Conservation (phyloP, 208 protist genomes). For the Borovskyia barvae region DNA sequence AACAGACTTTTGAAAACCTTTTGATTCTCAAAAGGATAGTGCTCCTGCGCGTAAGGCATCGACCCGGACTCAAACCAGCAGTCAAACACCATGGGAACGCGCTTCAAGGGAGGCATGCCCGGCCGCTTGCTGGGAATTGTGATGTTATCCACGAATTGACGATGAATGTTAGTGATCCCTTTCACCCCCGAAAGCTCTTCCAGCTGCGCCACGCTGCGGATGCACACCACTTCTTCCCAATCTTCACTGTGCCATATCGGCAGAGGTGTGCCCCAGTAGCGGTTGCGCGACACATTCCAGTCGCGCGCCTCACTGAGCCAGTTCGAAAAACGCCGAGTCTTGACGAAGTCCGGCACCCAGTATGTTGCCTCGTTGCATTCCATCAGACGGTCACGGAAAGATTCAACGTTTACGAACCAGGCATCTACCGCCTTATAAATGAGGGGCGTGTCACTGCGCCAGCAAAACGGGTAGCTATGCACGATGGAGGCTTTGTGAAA, state of each 20-base stretch:
- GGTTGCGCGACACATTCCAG: slow-evolving; percentile 99
- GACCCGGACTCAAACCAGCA: slow-evolving; percentile 99
- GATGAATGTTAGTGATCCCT: slow-evolving; percentile 96
- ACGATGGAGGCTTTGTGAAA: slow-evolving; percentile 87
- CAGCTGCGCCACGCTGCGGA: slow-evolving; percentile 97
- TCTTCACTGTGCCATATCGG: slow-evolving; percentile 98
- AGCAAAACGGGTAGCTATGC: slow-evolving; percentile 99
- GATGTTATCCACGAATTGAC: slow-evolving; percentile 97
- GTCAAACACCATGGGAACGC: slow-evolving; percentile 99
- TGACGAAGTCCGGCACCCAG: slow-evolving; percentile 98
- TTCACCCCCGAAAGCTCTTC: slow-evolving; percentile 91
- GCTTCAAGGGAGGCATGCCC: slow-evolving; percentile 81
- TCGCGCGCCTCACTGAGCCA: slow-evolving; percentile 98
- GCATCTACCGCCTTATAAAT: slow-evolving; percentile 98
- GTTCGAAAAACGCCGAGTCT: slow-evolving; percentile 98
- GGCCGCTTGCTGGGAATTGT: slow-evolving; percentile 96
- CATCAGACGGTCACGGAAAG: slow-evolving; percentile 95
- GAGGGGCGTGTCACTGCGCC: slow-evolving; percentile 98
- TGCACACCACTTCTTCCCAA: slow-evolving; percentile 95
- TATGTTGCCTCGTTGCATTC: slow-evolving; percentile 94
- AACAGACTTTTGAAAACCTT: slow-evolving; percentile 93
- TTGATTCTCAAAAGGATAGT: slow-evolving; percentile 99
- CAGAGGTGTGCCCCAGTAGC: slow-evolving; percentile 99
- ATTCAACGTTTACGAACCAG: slow-evolving; percentile 99
- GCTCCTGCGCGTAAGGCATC: slow-evolving; percentile 99